Evolutionary conservation across 2,329 filamentous ascomycete genomes (phyloP), one percentile per base, ranked within the genome.

Genomic region (Myriosclerotinia duriaeana): DNA sequence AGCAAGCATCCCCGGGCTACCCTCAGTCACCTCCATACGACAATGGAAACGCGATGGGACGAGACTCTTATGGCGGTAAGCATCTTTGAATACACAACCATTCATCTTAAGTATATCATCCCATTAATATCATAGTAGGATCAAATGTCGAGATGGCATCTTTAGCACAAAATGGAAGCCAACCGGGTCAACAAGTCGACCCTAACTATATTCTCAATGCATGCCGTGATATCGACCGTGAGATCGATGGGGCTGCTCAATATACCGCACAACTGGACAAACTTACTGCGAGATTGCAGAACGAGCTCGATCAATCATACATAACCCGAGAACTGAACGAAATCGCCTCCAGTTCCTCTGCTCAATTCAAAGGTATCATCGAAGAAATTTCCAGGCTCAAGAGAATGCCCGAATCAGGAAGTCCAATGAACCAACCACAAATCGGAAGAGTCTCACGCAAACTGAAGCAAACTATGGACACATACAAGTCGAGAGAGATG

Each of bases 161-260:
- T 15, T 83, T 75, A 11, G 68, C 72, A 58, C 61, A 71, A 14
- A 84, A 83, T 68, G 81, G 80, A 59, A 75, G 80, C 61, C 78
- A 78, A 59, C 82, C 83, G 63, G 82, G 77, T 52, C 76, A 78
- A 59, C 76, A 81, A 73, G 74, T 79, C 72, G 86, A 93, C 77
- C 87, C 90, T 53, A 93, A 92, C 76, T 86, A 86, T 66, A 90
- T 96, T 72, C 84, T 97, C 68, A 92, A 96, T 80, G 89, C 95
- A 77, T 95, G 92, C 80, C 86, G 87, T 67, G 87, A 91, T 55
- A 90, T 97, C 76, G 89, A 93, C 30, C 30, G 30, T 67, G 89
- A 88, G 53, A 90, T 97, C 74, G 85, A 90, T 69, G 82, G 87
- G 67, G 86, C 97, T 74, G 87, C 93, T 74, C 79, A 80, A 69